Evolutionary conservation across 306 rosid genomes (phyloP).

Genomic region (Begonia masoniana): DNA sequence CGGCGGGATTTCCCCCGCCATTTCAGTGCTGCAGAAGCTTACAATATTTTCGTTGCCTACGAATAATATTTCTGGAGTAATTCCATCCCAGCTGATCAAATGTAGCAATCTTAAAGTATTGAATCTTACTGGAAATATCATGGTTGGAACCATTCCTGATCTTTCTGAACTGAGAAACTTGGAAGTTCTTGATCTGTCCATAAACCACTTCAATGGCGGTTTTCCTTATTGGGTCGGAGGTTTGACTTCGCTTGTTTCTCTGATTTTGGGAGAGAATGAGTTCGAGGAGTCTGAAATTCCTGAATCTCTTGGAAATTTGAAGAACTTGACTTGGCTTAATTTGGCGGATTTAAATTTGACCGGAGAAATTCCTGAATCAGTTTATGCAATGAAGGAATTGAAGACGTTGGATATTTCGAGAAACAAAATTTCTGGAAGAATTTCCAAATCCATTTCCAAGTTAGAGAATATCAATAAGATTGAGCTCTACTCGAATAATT

Average conservation of each 20-base stretch:
- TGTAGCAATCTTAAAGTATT: conserved; percentile 43
- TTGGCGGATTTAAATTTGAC: conserved; percentile 44
- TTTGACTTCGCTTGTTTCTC: conserved; percentile 28
- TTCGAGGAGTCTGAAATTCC: conserved; percentile 44
- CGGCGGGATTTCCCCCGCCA: conserved; percentile 49
- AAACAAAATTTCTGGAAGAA: conserved; percentile 57
- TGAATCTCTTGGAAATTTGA: conserved; percentile 45
- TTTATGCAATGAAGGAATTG: conserved; percentile 50
- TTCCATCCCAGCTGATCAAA: conserved; percentile 39
- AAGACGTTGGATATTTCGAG: conserved; percentile 64
- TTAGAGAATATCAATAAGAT: conserved; percentile 46
- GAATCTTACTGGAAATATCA: conserved; percentile 44
- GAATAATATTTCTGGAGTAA: conserved; percentile 47
- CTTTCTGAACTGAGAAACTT: conserved; percentile 49
- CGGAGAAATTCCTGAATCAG: conserved; percentile 76
- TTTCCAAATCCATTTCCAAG: conserved; percentile 66
- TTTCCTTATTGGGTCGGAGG: conserved; percentile 75
- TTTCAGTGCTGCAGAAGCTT: conserved; percentile 40
- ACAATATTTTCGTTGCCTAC: conserved; percentile 38
- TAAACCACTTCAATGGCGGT: conserved; percentile 40
- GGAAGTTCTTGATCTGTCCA: conserved; percentile 55
- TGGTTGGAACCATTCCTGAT: conserved; percentile 57
- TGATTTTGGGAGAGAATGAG: conserved; percentile 56
- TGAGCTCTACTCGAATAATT: conserved; percentile 51
- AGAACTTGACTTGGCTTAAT: conserved; percentile 65